Percentiles rank a stretch among this genome's conserved stretches.
Conservation (phyloP, 495 filamentous ascomycete species). For the Hypomontagnella submonticulosa region DNA sequence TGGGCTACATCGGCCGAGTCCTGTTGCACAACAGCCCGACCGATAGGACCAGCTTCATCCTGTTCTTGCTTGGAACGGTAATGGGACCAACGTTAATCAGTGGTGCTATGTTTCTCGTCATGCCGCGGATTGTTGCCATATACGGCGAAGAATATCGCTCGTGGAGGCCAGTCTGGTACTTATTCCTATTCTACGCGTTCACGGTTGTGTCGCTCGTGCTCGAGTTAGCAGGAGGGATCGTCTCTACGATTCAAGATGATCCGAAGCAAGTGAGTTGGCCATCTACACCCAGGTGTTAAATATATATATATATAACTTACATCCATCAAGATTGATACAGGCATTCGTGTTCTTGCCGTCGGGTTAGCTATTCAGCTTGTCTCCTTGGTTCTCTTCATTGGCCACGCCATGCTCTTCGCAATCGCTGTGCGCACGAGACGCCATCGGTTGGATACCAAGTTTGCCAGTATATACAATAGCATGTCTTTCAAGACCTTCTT, state of each 20-base stretch:
- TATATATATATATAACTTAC: constrained; percentile 24
- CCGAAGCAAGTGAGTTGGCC: constrained; percentile 29
- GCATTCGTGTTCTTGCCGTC: constrained; percentile 46
- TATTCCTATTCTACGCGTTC: constrained; percentile 45
- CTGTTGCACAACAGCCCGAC: constrained; percentile 47
- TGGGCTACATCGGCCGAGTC: constrained; percentile 55
- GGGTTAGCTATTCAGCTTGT: constrained; percentile 54
- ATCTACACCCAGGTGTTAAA: not conserved
- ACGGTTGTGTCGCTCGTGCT: constrained; percentile 50
- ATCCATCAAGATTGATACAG: constrained; percentile 46
- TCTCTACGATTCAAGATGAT: constrained; percentile 29
- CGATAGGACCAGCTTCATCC: constrained; percentile 42
- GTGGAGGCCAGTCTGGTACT: constrained; percentile 48
- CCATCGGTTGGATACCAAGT: constrained; percentile 47
- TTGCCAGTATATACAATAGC: constrained; percentile 49
- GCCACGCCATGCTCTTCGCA: constrained; percentile 47
- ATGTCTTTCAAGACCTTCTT: constrained; percentile 50
- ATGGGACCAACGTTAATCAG: constrained; percentile 54
- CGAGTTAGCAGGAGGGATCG: constrained; percentile 49
- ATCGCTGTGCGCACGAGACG: constrained; percentile 46
- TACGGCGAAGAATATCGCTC: constrained; percentile 51
- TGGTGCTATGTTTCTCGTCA: constrained; percentile 48
- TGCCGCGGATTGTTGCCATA: constrained; percentile 53
- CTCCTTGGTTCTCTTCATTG: constrained; percentile 48
- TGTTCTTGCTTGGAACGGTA: constrained; percentile 55